Evolutionary conservation across 345 rosid genomes (phyloP).

Genomic region (Eutrema japonicum): DNA sequence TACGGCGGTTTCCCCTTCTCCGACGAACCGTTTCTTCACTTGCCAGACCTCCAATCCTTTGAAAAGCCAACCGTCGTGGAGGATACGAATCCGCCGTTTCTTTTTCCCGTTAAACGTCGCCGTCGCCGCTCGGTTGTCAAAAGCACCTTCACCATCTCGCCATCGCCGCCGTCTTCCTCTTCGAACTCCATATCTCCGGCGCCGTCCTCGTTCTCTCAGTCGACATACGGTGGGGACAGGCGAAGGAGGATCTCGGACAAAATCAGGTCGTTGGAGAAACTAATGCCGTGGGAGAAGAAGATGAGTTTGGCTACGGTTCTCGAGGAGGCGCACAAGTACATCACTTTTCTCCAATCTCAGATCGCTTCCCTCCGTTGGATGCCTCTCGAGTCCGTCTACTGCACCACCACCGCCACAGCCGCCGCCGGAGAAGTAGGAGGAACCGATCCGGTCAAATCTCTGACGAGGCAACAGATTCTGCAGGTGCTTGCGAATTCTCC

Average conservation of each 20-base stretch:
- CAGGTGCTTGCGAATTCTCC: constrained; percentile 56
- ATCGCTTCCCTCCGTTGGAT: constrained; percentile 53
- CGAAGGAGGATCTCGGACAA: constrained; percentile 52
- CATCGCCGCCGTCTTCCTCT: neutral
- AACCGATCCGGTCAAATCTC: constrained; percentile 24
- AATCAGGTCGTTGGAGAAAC: constrained; percentile 56
- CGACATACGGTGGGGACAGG: constrained; percentile 6
- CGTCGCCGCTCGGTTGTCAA: neutral
- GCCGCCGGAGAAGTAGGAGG: neutral
- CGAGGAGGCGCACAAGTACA: constrained; percentile 64
- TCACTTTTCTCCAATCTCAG: constrained; percentile 64
- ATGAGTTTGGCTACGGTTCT: constrained; percentile 58
- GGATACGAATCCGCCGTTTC: neutral
- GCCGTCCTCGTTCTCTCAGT: neutral
- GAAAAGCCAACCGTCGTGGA: constrained; percentile 17
- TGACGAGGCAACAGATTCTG: constrained; percentile 58
- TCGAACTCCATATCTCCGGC: constrained; percentile 1
- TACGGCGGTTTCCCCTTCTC: constrained; percentile 3
- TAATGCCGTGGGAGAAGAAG: constrained; percentile 65
- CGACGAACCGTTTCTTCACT: constrained; percentile 29
- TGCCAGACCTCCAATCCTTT: constrained; percentile 34
- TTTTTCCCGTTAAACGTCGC: constrained; percentile 16
- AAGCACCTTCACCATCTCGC: constrained; percentile 6
- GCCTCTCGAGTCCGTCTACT: constrained; percentile 47
- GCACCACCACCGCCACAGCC: neutral